Evolutionary conservation across 2,329 filamentous ascomycete genomes (phyloP).

Genomic region (Daldinia eschscholtzii): DNA sequence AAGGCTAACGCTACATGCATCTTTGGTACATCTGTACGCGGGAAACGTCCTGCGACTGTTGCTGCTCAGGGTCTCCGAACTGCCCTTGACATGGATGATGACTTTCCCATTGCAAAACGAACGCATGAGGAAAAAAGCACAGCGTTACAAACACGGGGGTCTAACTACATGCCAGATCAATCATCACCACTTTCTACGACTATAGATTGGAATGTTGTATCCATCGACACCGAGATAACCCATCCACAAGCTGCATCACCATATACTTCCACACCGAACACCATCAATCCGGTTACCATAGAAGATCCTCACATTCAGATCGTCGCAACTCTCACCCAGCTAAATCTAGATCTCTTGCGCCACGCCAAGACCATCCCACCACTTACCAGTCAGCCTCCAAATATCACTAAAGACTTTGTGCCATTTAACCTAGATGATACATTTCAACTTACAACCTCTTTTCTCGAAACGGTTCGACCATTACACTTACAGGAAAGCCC

Average conservation of each 20-base stretch:
- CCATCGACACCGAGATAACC: background rate
- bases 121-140: background rate
- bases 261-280: background rate
- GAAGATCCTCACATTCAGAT: slow-evolving; percentile 11
- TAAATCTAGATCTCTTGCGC: slow-evolving; percentile 20
- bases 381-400: slow-evolving; percentile 4
- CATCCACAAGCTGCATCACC: background rate
- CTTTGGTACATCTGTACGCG: slow-evolving; percentile 17
- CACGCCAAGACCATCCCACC: slow-evolving; percentile 18
- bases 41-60: slow-evolving; percentile 18
- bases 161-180: background rate
- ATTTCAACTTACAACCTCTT: slow-evolving; percentile 11
- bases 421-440: slow-evolving; percentile 18
- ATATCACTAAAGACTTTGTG: slow-evolving; percentile 13
- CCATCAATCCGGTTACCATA: background rate
- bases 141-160: background rate
- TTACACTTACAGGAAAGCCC: background rate
- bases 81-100: slow-evolving; percentile 18
- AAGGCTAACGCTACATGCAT: slow-evolving; percentile 18
- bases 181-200: background rate
- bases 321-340: slow-evolving; percentile 8
- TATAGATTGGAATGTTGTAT: background rate
- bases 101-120: slow-evolving; percentile 12
- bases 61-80: slow-evolving; percentile 19
- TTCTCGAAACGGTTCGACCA: slow-evolving; percentile 7